Conservation (phyloP, 2,329 filamentous ascomycete genomes). For the Macrophomina pseudophaseolina region DNA sequence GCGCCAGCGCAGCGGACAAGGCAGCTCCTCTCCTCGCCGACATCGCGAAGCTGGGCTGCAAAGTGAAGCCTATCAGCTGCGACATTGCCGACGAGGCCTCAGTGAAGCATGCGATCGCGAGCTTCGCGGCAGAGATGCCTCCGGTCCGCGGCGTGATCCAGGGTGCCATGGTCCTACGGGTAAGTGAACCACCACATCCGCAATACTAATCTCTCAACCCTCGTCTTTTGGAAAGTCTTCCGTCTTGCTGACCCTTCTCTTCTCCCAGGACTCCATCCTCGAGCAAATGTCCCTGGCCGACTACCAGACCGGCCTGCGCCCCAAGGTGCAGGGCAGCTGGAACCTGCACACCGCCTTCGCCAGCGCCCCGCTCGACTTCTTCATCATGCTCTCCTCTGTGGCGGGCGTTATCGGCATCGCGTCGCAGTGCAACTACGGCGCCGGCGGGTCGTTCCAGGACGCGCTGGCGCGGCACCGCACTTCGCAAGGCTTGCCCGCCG, state of each 20-base stretch:
- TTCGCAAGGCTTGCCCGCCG: constrained; percentile 27
- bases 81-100: constrained; percentile 11
- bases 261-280: not conserved
- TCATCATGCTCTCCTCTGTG: constrained; percentile 33
- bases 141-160: constrained; percentile 35
- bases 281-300: constrained; percentile 27
- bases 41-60: not conserved
- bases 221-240: too few species aligned
- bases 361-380: constrained; percentile 34
- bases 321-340: constrained; percentile 38
- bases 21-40: not conserved
- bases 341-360: constrained; percentile 32
- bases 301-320: constrained; percentile 26
- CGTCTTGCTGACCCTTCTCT: not conserved
- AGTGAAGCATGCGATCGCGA: not conserved
- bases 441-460: constrained; percentile 39
- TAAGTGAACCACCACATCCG: constrained; percentile 3
- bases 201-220: too few species aligned
- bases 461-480: constrained; percentile 34
- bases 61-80: constrained; percentile 14
- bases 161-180: constrained; percentile 37
- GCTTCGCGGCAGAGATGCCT: not conserved
- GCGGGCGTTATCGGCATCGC: constrained; percentile 28
- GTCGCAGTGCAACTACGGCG: constrained; percentile 35
- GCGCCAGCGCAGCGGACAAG: not conserved